Base-by-base conservation (phyloP, 140 eudicot genomes). In the Cichorium intybus region DNA sequence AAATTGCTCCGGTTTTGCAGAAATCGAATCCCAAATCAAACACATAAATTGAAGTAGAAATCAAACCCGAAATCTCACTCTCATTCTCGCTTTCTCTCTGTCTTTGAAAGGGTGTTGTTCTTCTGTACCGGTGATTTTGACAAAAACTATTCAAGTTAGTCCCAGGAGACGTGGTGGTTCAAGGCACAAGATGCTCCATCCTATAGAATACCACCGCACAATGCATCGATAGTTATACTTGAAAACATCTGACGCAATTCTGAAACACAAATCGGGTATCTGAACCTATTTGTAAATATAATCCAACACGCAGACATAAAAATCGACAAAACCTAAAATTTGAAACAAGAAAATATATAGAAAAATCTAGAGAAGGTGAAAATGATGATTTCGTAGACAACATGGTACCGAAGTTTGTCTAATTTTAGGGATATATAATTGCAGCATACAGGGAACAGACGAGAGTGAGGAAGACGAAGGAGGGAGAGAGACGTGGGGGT, bases 71-170 rank as follows among this genome's bases (percentile, higher is more conserved):
- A n/a, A n/a, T n/a, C n/a, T n/a, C n/a, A n/a, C n/a, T n/a, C n/a
- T n/a, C n/a, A n/a, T n/a, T n/a, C n/a, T n/a, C n/a, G n/a, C n/a
- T n/a, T n/a, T n/a, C n/a, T n/a, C n/a, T n/a, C n/a, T n/a, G n/a
- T n/a, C n/a, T n/a, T n/a, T n/a, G n/a, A n/a, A n/a, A 0, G 98
- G 98, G 10, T 82, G 96, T 74, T 92, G 98, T 26, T 74, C 80
- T 1, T 74, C 89, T 18, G 60, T 62, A 54, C 96, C 98, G n/a
- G 95, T 92, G 54, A 92, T 92, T 12, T 75, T 92, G 87, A 85
- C 93, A 2, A 88, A 88, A 73, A 88, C 84, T 12, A 60, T 88
- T 59, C 78, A 60, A 66, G 58, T 85, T 16, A 92, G 98, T 74
- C 96, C 98, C 18, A 71, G 89, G 71, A 74, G 88, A 71, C 67